These are phyloP conservation scores for Lepidium aucheri DNA, from an alignment of 345 rosid genomes.

Conservation along the genomic window DNA sequence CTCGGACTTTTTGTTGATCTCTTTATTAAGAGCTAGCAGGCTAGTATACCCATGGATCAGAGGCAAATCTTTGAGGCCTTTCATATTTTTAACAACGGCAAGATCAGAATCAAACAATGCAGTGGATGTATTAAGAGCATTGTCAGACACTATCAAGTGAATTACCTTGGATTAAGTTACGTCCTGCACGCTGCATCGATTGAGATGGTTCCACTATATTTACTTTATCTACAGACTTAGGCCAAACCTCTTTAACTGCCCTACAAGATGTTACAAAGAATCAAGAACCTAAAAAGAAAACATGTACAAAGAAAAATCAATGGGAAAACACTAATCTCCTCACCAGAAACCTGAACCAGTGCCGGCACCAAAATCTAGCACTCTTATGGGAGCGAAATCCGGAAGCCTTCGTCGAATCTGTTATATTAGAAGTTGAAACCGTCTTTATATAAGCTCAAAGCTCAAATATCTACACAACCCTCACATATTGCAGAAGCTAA, in stretches of 20 bases:
- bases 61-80: constrained; percentile 73
- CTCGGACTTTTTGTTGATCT: constrained; percentile 40
- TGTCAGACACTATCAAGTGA: background rate
- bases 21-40: constrained; percentile 62
- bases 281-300: background rate
- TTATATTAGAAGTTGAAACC: background rate
- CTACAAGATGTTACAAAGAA: constrained; percentile 27
- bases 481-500: background rate
- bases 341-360: constrained; percentile 97
- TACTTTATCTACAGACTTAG: constrained; percentile 55
- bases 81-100: background rate
- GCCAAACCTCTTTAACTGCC: constrained; percentile 94
- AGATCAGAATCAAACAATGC: background rate
- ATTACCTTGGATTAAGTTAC: constrained; percentile 66
- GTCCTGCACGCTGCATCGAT: constrained; percentile 94
- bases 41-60: constrained; percentile 68
- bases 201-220: constrained; percentile 92
- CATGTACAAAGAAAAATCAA: background rate
- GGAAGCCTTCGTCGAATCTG: constrained; percentile 76
- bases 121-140: background rate
- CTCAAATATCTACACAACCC: background rate
- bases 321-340: constrained; percentile 5
- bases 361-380: constrained; percentile 92
- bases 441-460: background rate
- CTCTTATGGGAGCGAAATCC: constrained; percentile 55